Percentiles rank a stretch among this genome's conserved stretches.
These are phyloP conservation scores for Bocquillonia castaneifolia DNA, from an alignment of 441 rosid species.

Conservation along the genomic window DNA sequence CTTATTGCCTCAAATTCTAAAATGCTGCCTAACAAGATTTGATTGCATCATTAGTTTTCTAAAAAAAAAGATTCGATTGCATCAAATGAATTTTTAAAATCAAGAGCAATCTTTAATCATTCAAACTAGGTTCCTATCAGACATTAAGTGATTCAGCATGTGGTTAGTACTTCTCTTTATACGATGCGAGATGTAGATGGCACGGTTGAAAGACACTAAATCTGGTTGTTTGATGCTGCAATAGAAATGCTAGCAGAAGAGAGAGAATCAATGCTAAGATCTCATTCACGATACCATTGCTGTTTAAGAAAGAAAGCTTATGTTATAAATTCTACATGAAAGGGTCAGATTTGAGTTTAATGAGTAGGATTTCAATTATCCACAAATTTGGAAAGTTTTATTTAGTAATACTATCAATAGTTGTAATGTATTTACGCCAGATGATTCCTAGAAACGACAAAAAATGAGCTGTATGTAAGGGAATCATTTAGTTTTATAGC, in stretches of 20 bases:
- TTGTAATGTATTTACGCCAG: neutral
- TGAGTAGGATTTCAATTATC: constrained; percentile 12
- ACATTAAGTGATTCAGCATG: neutral
- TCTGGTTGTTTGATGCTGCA: neutral
- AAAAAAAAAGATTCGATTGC: neutral
- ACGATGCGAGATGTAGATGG: neutral
- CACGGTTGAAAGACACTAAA: neutral
- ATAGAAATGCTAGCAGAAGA: neutral
- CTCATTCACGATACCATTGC: neutral
- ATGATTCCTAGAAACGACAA: constrained; percentile 9
- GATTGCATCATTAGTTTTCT: neutral
- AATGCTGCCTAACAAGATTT: neutral
- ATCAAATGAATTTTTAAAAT: neutral
- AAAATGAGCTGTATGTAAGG: constrained; percentile 2
- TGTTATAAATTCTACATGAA: constrained; percentile 1
- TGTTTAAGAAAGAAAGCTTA: neutral
- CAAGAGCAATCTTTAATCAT: neutral
- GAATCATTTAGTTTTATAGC: too few species aligned
- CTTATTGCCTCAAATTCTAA: neutral
- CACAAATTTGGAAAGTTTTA: constrained; percentile 13
- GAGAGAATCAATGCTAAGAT: neutral
- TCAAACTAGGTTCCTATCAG: neutral
- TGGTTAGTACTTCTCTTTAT: neutral
- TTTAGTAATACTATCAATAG: neutral
- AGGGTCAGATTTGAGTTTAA: constrained; percentile 3